A percentile compares a stretch with the other conserved stretches of the same genome.
phyloP scores from a whole-genome alignment of 768 basidiomycete genomes.

The Albatrellus ellisii region DNA sequence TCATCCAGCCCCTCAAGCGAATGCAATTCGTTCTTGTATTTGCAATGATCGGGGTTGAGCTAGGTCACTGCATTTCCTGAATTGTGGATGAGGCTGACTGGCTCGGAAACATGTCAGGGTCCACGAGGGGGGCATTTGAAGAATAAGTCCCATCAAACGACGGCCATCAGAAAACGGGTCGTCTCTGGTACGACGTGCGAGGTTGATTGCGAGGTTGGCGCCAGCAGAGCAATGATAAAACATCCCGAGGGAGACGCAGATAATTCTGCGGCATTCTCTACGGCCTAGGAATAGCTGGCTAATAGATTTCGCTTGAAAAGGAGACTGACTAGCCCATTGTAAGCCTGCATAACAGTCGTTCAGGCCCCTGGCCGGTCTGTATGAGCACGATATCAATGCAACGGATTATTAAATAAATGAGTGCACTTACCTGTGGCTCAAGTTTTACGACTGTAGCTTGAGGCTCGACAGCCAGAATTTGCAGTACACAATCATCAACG shows the following conservation, averaged over 20 bases:
- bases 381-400: neutral
- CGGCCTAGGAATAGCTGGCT: neutral
- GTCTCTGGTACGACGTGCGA: neutral
- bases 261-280: neutral
- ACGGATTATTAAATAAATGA: no score
- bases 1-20: neutral
- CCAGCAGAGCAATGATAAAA: constrained; percentile 3
- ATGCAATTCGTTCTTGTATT: neutral
- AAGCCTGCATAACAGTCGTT: constrained; percentile 1
- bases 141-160: neutral
- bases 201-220: neutral
- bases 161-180: neutral
- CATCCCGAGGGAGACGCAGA: neutral
- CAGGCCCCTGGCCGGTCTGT: neutral
- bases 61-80: no score
- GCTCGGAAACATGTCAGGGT: neutral
- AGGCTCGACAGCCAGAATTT: neutral
- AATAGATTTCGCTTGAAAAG: neutral
- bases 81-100: neutral
- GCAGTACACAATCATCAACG: neutral
- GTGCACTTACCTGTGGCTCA: neutral
- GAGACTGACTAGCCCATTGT: neutral
- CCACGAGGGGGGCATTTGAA: neutral
- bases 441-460: neutral
- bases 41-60: neutral